phyloP scores from a whole-genome alignment of 2,329 filamentous ascomycete species.

The Pseudogymnoascus sp. region DNA sequence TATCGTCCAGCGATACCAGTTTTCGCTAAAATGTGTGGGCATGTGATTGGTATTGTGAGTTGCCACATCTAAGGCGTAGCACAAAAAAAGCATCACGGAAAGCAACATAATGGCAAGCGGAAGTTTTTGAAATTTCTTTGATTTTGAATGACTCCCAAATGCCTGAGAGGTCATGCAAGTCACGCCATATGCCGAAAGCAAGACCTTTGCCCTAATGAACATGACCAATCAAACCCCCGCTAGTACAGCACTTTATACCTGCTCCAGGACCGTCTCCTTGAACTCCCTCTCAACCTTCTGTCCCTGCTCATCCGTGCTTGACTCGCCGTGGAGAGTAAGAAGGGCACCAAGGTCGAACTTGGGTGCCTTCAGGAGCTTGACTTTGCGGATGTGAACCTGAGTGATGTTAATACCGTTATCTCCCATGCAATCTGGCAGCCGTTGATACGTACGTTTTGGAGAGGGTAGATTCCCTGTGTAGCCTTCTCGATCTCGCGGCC shows the following conservation, averaged over 20 bases:
- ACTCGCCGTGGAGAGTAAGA: constrained; percentile 96
- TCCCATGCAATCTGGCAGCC: not conserved
- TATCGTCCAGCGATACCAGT: constrained; percentile 5
- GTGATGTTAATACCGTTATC: constrained; percentile 30
- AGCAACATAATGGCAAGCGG: not conserved
- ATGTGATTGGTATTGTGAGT: constrained; percentile 3
- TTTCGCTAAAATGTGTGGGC: constrained; percentile 6
- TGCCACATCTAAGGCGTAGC: not conserved
- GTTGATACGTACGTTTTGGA: constrained; percentile 75
- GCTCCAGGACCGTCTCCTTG: constrained; percentile 94
- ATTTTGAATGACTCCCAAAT: constrained; percentile 28
- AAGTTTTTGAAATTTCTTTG: constrained; percentile 23
- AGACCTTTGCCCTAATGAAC: constrained; percentile 22
- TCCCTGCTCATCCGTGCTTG: constrained; percentile 87
- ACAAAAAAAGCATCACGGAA: not conserved
- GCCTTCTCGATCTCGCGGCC: constrained; percentile 99
- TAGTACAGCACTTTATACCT: constrained; percentile 59
- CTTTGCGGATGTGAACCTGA: constrained; percentile 99
- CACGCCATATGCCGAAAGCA: constrained; percentile 30
- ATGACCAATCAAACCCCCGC: constrained; percentile 27
- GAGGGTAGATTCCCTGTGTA: constrained; percentile 97
- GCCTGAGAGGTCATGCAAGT: constrained; percentile 26
- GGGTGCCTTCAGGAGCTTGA: constrained; percentile 96
- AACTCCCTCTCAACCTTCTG: constrained; percentile 99
- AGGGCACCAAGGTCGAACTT: constrained; percentile 98